phyloP scores from a whole-genome alignment of 2,329 filamentous ascomycete genomes.

The Ambrosiella xylebori region DNA sequence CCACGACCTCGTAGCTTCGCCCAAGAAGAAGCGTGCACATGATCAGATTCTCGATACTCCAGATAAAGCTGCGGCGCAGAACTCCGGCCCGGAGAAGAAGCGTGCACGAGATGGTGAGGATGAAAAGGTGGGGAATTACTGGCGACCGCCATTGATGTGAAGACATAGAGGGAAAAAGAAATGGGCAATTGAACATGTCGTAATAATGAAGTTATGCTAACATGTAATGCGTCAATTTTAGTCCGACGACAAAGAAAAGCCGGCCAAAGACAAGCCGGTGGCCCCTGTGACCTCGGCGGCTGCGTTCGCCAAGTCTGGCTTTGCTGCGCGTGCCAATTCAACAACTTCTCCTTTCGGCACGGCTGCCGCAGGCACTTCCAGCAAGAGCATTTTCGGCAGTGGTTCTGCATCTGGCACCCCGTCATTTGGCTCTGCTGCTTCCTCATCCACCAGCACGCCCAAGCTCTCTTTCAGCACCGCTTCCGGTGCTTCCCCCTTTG shows the following conservation, averaged over 20 bases:
- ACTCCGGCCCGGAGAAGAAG: slow-evolving; percentile 43
- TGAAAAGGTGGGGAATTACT: slow-evolving; percentile 17
- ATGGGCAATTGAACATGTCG: neutral
- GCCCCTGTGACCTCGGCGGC: slow-evolving; percentile 31
- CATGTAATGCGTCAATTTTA: no score
- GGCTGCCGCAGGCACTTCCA: slow-evolving; percentile 23
- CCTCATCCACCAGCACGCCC: slow-evolving; percentile 18
- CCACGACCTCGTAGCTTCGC: slow-evolving; percentile 37
- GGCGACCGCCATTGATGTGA: no score
- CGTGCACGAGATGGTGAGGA: slow-evolving; percentile 35
- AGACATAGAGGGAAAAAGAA: neutral
- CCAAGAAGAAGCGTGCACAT: slow-evolving; percentile 49
- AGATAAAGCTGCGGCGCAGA: slow-evolving; percentile 26
- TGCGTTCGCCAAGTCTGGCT: slow-evolving; percentile 51
- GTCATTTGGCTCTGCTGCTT: slow-evolving; percentile 18
- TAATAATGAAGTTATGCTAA: no score
- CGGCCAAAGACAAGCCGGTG: slow-evolving; percentile 10
- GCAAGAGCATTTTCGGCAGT: slow-evolving; percentile 16
- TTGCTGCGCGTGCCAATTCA: slow-evolving; percentile 47
- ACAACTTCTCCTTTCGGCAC: slow-evolving; percentile 46
- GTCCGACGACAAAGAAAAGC: slow-evolving; percentile 12
- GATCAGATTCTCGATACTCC: slow-evolving; percentile 35
- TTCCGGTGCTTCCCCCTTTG: slow-evolving; percentile 30
- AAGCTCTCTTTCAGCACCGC: slow-evolving; percentile 33
- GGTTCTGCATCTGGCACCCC: slow-evolving; percentile 14